A percentile compares a stretch with the other conserved stretches of the same genome.
phyloP scores from a whole-genome alignment of 495 filamentous ascomycete genomes.

The Neurospora hispaniola region DNA sequence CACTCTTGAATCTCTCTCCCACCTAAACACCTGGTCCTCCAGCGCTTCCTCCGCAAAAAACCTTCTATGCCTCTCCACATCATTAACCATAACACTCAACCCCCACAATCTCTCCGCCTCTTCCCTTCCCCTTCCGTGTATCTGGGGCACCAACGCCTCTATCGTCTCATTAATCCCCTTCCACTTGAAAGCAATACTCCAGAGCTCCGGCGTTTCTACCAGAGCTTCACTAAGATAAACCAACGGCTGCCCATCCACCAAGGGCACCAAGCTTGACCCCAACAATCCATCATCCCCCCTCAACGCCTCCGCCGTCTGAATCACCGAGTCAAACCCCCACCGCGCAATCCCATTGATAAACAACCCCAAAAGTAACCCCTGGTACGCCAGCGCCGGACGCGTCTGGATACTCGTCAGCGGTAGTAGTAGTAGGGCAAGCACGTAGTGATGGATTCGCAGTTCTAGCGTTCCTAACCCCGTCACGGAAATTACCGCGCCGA shows the following conservation, averaged over 20 bases:
- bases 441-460: constrained; percentile 93
- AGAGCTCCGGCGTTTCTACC: constrained; percentile 1
- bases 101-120: constrained; percentile 3
- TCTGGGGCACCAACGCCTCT: background rate
- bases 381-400: constrained; percentile 65
- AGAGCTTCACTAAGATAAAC: constrained; percentile 19
- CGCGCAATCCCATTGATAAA: constrained; percentile 88
- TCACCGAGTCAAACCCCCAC: constrained; percentile 85
- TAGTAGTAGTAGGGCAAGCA: constrained; percentile 71
- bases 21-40: constrained; percentile 13
- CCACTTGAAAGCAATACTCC: constrained; percentile 41
- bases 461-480: constrained; percentile 36
- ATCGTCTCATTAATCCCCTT: constrained; percentile 23
- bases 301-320: constrained; percentile 67
- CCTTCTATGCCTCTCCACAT: constrained; percentile 18
- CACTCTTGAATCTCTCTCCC: constrained; percentile 5
- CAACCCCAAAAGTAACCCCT: constrained; percentile 78
- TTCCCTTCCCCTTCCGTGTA: background rate
- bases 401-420: constrained; percentile 79
- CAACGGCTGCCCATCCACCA: constrained; percentile 36
- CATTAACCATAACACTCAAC: constrained; percentile 20
- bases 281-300: constrained; percentile 52
- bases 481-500: constrained; percentile 56
- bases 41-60: constrained; percentile 12
- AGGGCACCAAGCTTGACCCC: constrained; percentile 50